Percentiles rank a stretch among this genome's conserved stretches.
Conservation (phyloP, 257 asterid species). For the Solanum lycopersicoides region DNA sequence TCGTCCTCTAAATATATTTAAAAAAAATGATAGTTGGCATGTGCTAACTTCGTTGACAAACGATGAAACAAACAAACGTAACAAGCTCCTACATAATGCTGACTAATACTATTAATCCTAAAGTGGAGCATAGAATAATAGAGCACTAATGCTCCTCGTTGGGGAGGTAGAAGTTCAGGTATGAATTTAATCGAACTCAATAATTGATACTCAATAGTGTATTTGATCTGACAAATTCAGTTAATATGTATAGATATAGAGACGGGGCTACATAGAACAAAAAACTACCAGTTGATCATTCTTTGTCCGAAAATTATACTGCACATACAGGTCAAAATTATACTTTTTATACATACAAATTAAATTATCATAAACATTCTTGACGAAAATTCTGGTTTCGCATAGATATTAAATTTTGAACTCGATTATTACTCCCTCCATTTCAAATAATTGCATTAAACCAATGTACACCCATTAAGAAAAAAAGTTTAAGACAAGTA, state of each 20-base stretch:
- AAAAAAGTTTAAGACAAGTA: too few species aligned
- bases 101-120: neutral
- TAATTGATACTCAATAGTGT: neutral
- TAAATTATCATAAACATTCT: too few species aligned
- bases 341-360: too few species aligned
- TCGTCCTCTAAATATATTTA: neutral
- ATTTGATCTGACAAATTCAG: neutral
- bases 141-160: neutral
- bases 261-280: too few species aligned
- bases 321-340: too few species aligned
- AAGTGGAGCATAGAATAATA: neutral
- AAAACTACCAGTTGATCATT: too few species aligned
- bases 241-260: neutral
- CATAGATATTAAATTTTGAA: neutral
- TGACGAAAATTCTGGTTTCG: fast-evolving
- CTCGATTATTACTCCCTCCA: neutral
- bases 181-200: fast-evolving
- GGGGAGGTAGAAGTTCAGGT: neutral
- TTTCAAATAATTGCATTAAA: too few species aligned
- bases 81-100: neutral
- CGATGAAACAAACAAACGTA: neutral
- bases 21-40: neutral
- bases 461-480: too few species aligned
- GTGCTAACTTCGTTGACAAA: neutral
- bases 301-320: too few species aligned